Percentiles rank a stretch among this genome's conserved stretches.
These are phyloP conservation scores for Phytophthora megakarya DNA, from an alignment of 352 stramenopile genomes.

Conservation along the genomic window DNA sequence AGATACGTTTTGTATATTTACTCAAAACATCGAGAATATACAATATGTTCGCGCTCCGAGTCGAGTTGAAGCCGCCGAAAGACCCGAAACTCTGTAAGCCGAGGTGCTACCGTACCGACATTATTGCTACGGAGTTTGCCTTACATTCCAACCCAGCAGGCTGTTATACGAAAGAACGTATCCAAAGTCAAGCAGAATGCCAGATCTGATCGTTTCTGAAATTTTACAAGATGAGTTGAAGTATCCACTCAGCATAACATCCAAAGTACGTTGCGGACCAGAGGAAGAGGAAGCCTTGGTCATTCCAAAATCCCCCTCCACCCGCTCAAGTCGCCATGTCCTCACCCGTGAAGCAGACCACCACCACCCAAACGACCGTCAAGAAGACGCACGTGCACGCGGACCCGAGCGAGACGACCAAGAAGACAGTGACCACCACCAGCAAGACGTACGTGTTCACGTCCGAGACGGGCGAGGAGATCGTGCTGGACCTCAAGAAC, in stretches of 20 bases:
- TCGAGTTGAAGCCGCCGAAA: no score
- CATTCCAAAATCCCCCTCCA: slow-evolving; percentile 24
- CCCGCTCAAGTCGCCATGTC: slow-evolving; percentile 19
- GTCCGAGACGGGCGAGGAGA: slow-evolving; percentile 29
- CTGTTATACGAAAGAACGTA: no score
- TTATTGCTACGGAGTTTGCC: no score
- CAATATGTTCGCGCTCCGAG: no score
- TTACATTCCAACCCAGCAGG: no score
- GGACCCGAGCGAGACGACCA: slow-evolving; percentile 12
- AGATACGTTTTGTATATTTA: neutral
- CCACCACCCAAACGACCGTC: slow-evolving; percentile 27
- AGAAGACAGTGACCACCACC: slow-evolving; percentile 29
- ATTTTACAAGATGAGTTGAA: slow-evolving; percentile 2
- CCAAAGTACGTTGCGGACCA: slow-evolving; percentile 1
- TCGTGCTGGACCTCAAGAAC: slow-evolving; percentile 31
- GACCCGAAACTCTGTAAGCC: no score
- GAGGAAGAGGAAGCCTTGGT: no score
- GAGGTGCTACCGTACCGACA: no score
- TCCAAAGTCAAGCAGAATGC: neutral
- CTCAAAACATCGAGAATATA: neutral
- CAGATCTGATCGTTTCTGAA: neutral
- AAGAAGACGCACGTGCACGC: slow-evolving; percentile 31
- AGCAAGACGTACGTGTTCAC: slow-evolving; percentile 35
- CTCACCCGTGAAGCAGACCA: slow-evolving; percentile 25
- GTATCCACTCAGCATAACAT: neutral